Conservation (phyloP, 805 yeast species). For the Spathaspora sp. region DNA sequence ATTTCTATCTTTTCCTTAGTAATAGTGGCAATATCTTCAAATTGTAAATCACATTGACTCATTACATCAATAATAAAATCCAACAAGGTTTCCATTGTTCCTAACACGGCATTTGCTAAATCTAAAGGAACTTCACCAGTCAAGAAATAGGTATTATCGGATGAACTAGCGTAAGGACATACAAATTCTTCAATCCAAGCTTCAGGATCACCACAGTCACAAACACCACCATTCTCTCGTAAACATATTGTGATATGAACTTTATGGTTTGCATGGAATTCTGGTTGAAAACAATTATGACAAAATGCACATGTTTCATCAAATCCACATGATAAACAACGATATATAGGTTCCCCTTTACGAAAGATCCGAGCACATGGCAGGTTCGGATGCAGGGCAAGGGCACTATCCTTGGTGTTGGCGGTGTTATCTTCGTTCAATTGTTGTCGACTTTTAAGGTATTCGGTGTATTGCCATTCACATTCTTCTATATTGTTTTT, state of each 20-base stretch:
- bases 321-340: conserved; percentile 70
- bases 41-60: conserved; percentile 44
- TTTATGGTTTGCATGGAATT: conserved; percentile 69
- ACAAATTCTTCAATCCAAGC: conserved; percentile 61
- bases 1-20: conserved; percentile 19
- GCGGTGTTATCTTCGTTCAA: conserved; percentile 14
- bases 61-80: conserved; percentile 64
- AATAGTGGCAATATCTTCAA: conserved; percentile 22
- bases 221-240: conserved; percentile 72
- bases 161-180: conserved; percentile 40
- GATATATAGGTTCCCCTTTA: conserved; percentile 77
- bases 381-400: conserved; percentile 53
- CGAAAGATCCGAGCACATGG: conserved; percentile 73
- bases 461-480: conserved; percentile 31
- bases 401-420: conserved; percentile 22
- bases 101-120: conserved; percentile 31
- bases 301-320: conserved; percentile 88
- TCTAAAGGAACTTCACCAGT: conserved; percentile 38
- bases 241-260: conserved; percentile 61
- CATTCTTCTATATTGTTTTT: conserved; percentile 13
- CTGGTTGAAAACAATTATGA: conserved; percentile 66
- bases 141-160: conserved; percentile 3
- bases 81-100: conserved; percentile 44
- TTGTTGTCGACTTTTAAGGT: conserved; percentile 18
- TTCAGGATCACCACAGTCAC: conserved; percentile 88